Evolutionary conservation across 192 early-diverging fungal species (phyloP), one percentile per base, ranked within the genome.

Genomic region (Rhizophagus clarus): DNA sequence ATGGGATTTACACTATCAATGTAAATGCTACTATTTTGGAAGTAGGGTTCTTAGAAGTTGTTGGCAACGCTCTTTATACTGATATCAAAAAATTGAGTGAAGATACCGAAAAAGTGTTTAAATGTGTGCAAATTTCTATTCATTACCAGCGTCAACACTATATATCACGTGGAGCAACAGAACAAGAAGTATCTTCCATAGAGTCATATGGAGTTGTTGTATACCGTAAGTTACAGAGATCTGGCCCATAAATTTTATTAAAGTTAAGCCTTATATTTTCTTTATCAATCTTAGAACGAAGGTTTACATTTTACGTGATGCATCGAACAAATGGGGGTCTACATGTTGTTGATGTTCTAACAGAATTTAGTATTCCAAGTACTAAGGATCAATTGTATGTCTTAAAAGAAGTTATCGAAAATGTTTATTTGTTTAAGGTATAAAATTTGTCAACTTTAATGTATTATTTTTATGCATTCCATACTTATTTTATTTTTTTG

Each of bases 381-480:
- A 75, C 73, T 62, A 75, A 75, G 73, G 51, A 75, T 75, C 73
- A 74, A 74, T 74, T 74, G 73, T 74, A 74, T 37, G 28, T 74
- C 34, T 74, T 61, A 17, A 74, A 61, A 60, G 72, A 73, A 73
- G 47, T 73, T 3, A 73, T 73, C 42, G 51, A 74, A 74, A 74
- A 74, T 74, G 73, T 74, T 74, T 74, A 74, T 74, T 74, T 61
- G 15, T 74, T 74, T 74, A 74, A 74, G 73, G 73, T 74, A 74
- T 74, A 74, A 34, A 74, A 61, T 74, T 74, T 74, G 73, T 61
- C 32, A 74, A 31, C 56, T 74, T 74, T 74, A 34, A 32, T 37
- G 49, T 26, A 61, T 74, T 60, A n/a, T 74, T 56, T 74, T 74
- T 70, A 40, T 70, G 34, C 37, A 74, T 74, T 74, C 73, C 73